Conservation (phyloP, 2,329 filamentous ascomycete species). For the Pseudopithomyces maydicus region DNA sequence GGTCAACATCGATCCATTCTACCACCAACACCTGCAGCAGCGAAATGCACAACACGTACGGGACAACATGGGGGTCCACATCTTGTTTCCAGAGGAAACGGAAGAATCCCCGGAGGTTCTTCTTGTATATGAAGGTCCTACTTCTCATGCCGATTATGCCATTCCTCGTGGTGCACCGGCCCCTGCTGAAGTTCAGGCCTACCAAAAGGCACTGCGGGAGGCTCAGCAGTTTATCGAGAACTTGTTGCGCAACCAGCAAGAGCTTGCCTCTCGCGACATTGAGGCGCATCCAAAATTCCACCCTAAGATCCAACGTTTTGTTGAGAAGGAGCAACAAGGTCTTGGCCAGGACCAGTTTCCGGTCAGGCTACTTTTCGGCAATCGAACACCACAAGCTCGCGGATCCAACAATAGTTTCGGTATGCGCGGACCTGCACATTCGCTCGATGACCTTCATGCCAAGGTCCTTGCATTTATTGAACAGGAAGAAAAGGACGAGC, state of each 20-base stretch:
- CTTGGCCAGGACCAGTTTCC: constrained; percentile 58
- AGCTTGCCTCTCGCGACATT: constrained; percentile 60
- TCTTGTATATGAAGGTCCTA: constrained; percentile 75
- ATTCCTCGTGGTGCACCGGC: constrained; percentile 63
- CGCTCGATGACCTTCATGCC: constrained; percentile 71
- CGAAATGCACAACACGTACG: constrained; percentile 68
- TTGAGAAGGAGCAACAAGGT: constrained; percentile 60
- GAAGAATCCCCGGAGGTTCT: constrained; percentile 68
- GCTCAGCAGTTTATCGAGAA: constrained; percentile 62
- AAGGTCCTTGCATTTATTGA: constrained; percentile 81
- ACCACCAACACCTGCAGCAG: constrained; percentile 72
- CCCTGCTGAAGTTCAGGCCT: constrained; percentile 59
- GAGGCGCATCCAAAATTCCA: constrained; percentile 65
- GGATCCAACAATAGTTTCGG: constrained; percentile 63
- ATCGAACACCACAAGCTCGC: constrained; percentile 51
- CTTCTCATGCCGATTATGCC: constrained; percentile 56
- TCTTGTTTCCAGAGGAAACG: constrained; percentile 70
- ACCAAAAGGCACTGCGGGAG: constrained; percentile 62
- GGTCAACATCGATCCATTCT: constrained; percentile 76
- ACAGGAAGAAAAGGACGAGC: constrained; percentile 89
- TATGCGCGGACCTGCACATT: constrained; percentile 75
- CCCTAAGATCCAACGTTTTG: constrained; percentile 66
- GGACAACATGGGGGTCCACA: constrained; percentile 71
- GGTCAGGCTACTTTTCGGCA: constrained; percentile 60
- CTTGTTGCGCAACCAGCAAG: constrained; percentile 59